These are phyloP conservation scores for Irpex lacteus DNA, from an alignment of 1,284 basidiomycete genomes.

Conservation along the genomic window DNA sequence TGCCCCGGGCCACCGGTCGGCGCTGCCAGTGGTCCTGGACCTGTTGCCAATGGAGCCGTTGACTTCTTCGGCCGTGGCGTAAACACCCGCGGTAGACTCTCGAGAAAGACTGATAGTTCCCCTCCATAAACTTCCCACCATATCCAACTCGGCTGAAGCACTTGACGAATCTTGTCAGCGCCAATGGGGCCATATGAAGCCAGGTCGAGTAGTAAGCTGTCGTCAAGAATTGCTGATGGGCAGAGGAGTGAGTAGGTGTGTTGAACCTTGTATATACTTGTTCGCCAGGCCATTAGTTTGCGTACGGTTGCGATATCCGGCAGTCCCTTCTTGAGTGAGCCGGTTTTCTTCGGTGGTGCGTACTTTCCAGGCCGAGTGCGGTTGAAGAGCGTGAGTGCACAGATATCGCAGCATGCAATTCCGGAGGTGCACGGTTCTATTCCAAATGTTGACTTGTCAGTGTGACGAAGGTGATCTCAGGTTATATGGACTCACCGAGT, in stretches of 20 bases:
- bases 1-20: too few species aligned
- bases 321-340: slow-evolving; percentile 23
- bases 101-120: neutral
- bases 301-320: neutral
- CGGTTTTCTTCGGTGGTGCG: neutral
- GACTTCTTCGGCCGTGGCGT: neutral
- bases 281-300: slow-evolving; percentile 11
- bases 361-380: slow-evolving; percentile 3
- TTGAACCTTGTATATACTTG: slow-evolving; percentile 4
- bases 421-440: neutral
- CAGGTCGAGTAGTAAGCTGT: neutral
- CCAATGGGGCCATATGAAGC: neutral
- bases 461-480: neutral
- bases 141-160: slow-evolving; percentile 3
- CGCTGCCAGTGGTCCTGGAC: too few species aligned
- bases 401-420: slow-evolving; percentile 19
- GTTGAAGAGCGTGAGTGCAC: slow-evolving; percentile 12
- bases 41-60: too few species aligned
- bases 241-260: slow-evolving; percentile 2
- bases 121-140: slow-evolving; percentile 8
- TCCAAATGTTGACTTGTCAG: neutral
- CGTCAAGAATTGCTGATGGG: slow-evolving; percentile 10
- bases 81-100: neutral
- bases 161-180: neutral
- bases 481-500: slow-evolving; percentile 8